Conservation (phyloP, 1,139 yeast genomes). For the Pneumocystis oryctolagi region DNA sequence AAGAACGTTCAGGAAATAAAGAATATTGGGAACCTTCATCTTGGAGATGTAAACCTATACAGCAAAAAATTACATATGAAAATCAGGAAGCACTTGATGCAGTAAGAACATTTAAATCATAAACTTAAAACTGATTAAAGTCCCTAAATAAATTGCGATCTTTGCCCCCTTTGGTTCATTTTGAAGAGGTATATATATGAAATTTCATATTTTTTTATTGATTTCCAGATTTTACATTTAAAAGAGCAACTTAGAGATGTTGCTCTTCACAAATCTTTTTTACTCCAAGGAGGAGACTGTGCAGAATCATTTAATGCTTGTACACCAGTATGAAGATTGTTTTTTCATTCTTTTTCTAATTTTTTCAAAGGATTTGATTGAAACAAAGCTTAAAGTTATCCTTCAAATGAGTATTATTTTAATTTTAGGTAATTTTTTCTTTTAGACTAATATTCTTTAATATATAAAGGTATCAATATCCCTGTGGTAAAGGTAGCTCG, state of each 20-base stretch:
- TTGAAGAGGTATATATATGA: constrained; percentile 20
- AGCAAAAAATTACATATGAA: constrained; percentile 31
- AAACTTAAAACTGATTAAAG: not conserved
- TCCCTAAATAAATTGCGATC: constrained; percentile 30
- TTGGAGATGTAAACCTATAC: constrained; percentile 31
- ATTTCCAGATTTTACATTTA: constrained; percentile 21
- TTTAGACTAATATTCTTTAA: not conserved
- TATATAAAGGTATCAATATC: constrained; percentile 4
- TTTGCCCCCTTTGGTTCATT: constrained; percentile 31
- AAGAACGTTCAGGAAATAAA: not conserved
- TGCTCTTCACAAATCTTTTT: constrained; percentile 31
- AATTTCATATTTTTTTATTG: not conserved
- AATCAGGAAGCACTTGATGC: constrained; percentile 26
- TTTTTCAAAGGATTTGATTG: constrained; percentile 20
- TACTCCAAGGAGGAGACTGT: constrained; percentile 35
- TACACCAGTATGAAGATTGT: constrained; percentile 1
- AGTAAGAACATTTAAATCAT: constrained; percentile 4
- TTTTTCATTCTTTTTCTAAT: not conserved
- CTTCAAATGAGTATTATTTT: constrained; percentile 32
- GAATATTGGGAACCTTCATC: constrained; percentile 28
- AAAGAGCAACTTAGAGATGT: constrained; percentile 27
- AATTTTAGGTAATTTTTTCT: constrained; percentile 25
- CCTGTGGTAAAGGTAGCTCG: constrained; percentile 29
- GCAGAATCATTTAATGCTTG: constrained; percentile 34
- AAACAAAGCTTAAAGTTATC: constrained; percentile 30